A percentile compares a stretch with the other conserved stretches of the same genome.
Evolutionary conservation across 257 asterid genomes (phyloP).

Genomic region (Jacaranda mimosifolia): DNA sequence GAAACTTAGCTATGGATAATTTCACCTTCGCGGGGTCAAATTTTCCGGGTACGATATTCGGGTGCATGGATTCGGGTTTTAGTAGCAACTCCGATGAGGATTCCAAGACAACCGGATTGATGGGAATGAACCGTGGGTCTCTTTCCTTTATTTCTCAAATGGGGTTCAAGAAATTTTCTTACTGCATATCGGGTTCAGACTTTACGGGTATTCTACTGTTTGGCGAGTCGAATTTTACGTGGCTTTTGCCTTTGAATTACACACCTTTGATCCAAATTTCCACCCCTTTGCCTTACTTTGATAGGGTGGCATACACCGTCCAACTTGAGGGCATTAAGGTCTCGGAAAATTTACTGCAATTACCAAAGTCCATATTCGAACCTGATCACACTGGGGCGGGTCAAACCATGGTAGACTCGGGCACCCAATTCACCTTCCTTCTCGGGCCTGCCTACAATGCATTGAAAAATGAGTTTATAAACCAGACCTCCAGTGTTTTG

Average conservation of each 20-base stretch:
- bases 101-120: conserved; percentile 78
- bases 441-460: conserved; percentile 82
- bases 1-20: conserved; percentile 69
- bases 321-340: conserved; percentile 87
- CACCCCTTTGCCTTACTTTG: conserved; percentile 81
- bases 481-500: conserved; percentile 50
- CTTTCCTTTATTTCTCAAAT: conserved; percentile 85
- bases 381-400: conserved; percentile 99
- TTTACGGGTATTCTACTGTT: conserved; percentile 70
- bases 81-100: conserved; percentile 75
- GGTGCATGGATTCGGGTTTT: conserved; percentile 89
- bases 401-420: conserved; percentile 96
- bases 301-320: conserved; percentile 85
- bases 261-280: conserved; percentile 79
- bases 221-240: conserved; percentile 72
- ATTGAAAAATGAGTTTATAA: conserved; percentile 59
- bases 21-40: conserved; percentile 72
- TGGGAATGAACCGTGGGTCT: conserved; percentile 96
- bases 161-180: conserved; percentile 83
- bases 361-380: conserved; percentile 72
- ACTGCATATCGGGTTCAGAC: conserved; percentile 82
- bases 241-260: conserved; percentile 71
- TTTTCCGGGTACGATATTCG: conserved; percentile 67
- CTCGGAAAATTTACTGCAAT: conserved; percentile 48
- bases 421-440: conserved; percentile 92